Conservation (phyloP, 2,329 filamentous ascomycete genomes). For the Fusarium transvaalense region DNA sequence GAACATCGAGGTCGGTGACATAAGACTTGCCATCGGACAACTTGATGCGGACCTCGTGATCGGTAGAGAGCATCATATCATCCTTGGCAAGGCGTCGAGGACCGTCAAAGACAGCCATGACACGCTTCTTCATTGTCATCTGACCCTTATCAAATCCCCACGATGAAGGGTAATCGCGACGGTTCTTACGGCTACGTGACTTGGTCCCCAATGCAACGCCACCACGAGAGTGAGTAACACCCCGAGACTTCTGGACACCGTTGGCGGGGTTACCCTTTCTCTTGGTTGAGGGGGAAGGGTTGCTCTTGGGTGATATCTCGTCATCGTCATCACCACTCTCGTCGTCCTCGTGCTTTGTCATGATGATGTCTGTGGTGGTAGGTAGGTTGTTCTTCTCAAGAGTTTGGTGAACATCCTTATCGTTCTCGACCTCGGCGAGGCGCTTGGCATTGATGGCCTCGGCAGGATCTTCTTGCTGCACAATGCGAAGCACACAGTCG, state of each 20-base stretch:
- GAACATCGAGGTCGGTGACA: constrained; percentile 92
- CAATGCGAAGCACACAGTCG: constrained; percentile 78
- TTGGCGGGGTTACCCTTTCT: constrained; percentile 68
- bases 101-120: constrained; percentile 93
- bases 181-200: constrained; percentile 83
- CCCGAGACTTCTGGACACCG: constrained; percentile 75
- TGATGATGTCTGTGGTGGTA: constrained; percentile 56
- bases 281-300: constrained; percentile 60
- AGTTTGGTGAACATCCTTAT: constrained; percentile 71
- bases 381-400: constrained; percentile 73
- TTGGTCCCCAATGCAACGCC: constrained; percentile 71
- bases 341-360: constrained; percentile 66
- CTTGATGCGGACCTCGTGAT: constrained; percentile 91
- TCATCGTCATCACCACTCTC: constrained; percentile 68
- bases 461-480: constrained; percentile 77
- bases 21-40: constrained; percentile 82
- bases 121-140: constrained; percentile 99
- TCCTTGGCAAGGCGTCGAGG: constrained; percentile 92
- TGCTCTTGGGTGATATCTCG: constrained; percentile 62
- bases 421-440: constrained; percentile 74
- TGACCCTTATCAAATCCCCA: constrained; percentile 94
- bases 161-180: constrained; percentile 90
- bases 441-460: constrained; percentile 77
- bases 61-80: constrained; percentile 97
- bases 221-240: constrained; percentile 82